These are phyloP conservation scores for Moricandia moricandioides DNA, from an alignment of 345 rosid species.

Conservation along the genomic window DNA sequence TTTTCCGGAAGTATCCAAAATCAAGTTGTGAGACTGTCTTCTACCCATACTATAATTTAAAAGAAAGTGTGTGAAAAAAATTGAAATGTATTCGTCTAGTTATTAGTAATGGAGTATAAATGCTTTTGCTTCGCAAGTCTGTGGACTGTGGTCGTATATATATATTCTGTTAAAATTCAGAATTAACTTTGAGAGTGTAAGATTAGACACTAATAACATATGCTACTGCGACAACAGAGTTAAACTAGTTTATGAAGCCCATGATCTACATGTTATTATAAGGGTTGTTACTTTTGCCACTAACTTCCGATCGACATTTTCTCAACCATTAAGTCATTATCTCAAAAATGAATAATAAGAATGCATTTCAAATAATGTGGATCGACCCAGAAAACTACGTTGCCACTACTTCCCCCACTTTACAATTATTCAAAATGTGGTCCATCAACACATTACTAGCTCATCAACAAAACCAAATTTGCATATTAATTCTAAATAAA, in stretches of 20 bases:
- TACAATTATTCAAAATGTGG: constrained; percentile 17
- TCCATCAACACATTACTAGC: constrained; percentile 23
- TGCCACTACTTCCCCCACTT: constrained; percentile 2
- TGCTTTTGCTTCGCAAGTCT: too few relatives aligned
- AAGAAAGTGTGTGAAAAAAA: too few relatives aligned
- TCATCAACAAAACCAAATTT: constrained; percentile 12
- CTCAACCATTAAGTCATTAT: constrained; percentile 27
- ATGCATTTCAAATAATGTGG: constrained; percentile 11
- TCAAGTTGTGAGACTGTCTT: neutral
- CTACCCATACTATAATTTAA: neutral
- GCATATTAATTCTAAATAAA: neutral
- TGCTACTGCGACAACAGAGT: neutral
- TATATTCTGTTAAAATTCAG: too few relatives aligned
- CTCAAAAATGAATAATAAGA: constrained; percentile 6
- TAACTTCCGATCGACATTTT: constrained; percentile 9
- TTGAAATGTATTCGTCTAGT: too few relatives aligned
- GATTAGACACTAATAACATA: too few relatives aligned
- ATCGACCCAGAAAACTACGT: constrained; percentile 22
- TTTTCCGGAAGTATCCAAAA: neutral
- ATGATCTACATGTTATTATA: neutral
- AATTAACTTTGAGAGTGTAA: too few relatives aligned
- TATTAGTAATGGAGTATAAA: too few relatives aligned
- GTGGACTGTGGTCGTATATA: too few relatives aligned
- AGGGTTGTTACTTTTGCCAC: neutral
- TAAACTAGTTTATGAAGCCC: neutral